Conservation (phyloP, 176 grass and related monocot genomes). For the Cymbopogon citratus region DNA sequence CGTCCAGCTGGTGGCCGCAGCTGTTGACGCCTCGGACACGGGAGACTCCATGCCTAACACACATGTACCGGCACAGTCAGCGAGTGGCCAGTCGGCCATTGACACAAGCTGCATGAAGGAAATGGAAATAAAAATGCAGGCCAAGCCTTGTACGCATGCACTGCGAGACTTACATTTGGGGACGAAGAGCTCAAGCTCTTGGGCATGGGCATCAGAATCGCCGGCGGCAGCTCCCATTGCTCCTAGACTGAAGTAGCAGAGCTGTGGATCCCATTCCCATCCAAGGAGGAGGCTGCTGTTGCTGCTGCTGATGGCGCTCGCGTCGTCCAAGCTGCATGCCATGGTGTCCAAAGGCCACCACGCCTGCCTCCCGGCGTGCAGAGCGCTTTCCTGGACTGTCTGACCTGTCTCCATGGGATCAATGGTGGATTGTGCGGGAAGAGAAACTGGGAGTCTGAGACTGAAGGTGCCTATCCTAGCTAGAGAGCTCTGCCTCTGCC, state of each 20-base stretch:
- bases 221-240: not conserved
- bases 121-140: not conserved
- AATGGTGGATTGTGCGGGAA: constrained; percentile 1
- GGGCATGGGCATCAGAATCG: not conserved
- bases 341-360: constrained; percentile 44
- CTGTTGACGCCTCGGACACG: not conserved
- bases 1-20: not conserved
- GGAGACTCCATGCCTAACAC: constrained; percentile 26
- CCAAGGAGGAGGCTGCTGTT: constrained; percentile 17
- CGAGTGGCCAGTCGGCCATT: not conserved
- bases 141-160: not conserved
- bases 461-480: not conserved
- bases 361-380: constrained; percentile 24
- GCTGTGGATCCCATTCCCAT: constrained; percentile 44
- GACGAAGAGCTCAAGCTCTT: constrained; percentile 29
- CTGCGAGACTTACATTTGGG: constrained; percentile 36
- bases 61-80: not conserved
- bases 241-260: constrained; percentile 34
- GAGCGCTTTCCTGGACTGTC: constrained; percentile 22
- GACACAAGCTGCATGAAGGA: not conserved
- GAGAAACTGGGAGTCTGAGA: not conserved
- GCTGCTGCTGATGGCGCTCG: not conserved
- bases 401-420: constrained; percentile 24
- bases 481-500: constrained; percentile 10
- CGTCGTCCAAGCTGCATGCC: constrained; percentile 24